These are phyloP conservation scores for Xylariales sp. DNA, from an alignment of 2,329 filamentous ascomycete genomes.

Conservation along the genomic window DNA sequence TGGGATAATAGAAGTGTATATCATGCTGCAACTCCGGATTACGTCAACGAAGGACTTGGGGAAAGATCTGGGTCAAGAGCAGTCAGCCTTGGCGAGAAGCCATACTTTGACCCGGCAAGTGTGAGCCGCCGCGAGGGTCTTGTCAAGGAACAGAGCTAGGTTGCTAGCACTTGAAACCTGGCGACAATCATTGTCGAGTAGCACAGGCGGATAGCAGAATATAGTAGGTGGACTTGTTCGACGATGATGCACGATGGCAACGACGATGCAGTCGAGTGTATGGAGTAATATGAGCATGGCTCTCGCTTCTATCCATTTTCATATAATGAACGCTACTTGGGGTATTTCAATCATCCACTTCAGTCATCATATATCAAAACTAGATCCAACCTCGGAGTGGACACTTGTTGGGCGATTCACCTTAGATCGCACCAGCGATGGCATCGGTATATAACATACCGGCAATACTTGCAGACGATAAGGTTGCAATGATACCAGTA, in stretches of 20 bases:
- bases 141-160: not conserved
- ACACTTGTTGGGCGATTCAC: no score
- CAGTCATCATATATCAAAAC: no score
- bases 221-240: no score
- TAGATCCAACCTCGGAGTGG: no score
- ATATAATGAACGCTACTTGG: not conserved
- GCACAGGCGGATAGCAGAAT: no score
- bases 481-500: constrained; percentile 72
- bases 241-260: no score
- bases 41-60: constrained; percentile 34
- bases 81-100: constrained; percentile 49
- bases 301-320: no score
- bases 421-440: no score
- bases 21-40: constrained; percentile 50
- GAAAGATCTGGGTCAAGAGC: constrained; percentile 44
- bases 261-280: no score
- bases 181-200: no score
- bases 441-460: constrained; percentile 64
- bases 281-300: no score
- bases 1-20: constrained; percentile 56
- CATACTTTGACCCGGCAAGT: constrained; percentile 43
- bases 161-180: no score
- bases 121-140: constrained; percentile 1
- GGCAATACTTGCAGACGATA: constrained; percentile 74
- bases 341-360: not conserved